These are phyloP conservation scores for Salix koriyanagi DNA, from an alignment of 345 rosid genomes.

Conservation along the genomic window DNA sequence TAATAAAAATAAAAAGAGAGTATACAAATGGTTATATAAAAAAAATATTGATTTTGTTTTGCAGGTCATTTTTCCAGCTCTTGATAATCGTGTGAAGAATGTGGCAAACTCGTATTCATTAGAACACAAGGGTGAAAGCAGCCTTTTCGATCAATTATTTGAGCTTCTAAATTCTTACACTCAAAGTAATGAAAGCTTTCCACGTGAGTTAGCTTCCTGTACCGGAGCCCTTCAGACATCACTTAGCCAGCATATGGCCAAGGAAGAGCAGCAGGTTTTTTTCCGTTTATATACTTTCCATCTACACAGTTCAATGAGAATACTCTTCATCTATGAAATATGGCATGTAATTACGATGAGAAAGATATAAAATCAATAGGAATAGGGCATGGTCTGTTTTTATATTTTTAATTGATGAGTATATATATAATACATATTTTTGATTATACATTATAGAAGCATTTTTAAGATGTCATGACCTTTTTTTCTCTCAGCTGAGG, in stretches of 20 bases:
- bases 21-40: neutral
- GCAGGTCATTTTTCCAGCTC: conserved; percentile 68
- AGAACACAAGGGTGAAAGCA: conserved; percentile 59
- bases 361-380: no score
- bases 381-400: no score
- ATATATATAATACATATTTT: no score
- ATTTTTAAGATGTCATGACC: no score
- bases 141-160: conserved; percentile 56
- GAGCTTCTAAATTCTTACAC: conserved; percentile 41
- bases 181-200: conserved; percentile 47
- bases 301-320: neutral
- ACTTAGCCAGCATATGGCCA: conserved; percentile 62
- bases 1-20: no score
- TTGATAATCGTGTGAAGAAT: conserved; percentile 62
- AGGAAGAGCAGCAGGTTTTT: conserved; percentile 67
- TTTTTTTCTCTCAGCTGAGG: no score
- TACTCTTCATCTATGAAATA: neutral
- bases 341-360: neutral
- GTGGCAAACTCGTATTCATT: conserved; percentile 56
- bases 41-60: conserved; percentile 7
- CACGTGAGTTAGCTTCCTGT: conserved; percentile 56
- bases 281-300: neutral
- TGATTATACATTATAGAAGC: no score
- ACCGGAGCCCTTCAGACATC: conserved; percentile 63
- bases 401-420: no score